Base-by-base conservation (phyloP, 225 moss, liverwort and hornwort genomes). In the Polytrichum formosum region DNA sequence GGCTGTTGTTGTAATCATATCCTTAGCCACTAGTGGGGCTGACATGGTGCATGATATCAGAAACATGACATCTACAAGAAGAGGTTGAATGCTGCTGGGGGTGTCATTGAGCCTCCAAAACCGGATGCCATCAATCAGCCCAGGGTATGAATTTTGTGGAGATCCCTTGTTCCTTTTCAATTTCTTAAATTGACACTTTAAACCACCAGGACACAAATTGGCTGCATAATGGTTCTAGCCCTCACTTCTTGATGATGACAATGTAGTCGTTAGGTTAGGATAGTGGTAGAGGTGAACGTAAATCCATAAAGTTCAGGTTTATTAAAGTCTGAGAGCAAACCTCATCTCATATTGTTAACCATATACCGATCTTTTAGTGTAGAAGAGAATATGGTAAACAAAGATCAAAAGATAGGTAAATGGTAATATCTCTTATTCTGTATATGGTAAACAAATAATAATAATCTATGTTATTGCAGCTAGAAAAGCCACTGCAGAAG, bases 41-140 rank as follows among this genome's bases (percentile, higher is more conserved):
- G 46, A 46, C 46, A 46, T 46, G 46, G 46, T 37, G 37, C 13
- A 46, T 16, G 46, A 46, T 13, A 13, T 46, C 89, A 95, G 95
- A 97, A 92, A 77, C 97, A 97, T 65, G 88, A 94, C 58, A 85
- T 97, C 30, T 94, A 86, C 76, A 97, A 97, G 77, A 94, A 91
- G 82, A 87, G 97, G 81, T 74, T 97, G 70, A 85, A 94, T 62
- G 20, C 81, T 37, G 28, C 66, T 73, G 97, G 97, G 61, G 77
- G 73, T 71, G 79, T 92, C 28, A 88, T 97, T 61, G 93, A 94
- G 72, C 90, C 93, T 65, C 86, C 94, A 23, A 92, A 91, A 75
- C 90, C 78, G 74, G 97, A 97, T 30, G 21, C 83, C 9, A 81
- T 97, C 7, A 97, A 97, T 77, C 84, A 81, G 65, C 85, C 91